Base-by-base conservation (phyloP, 2,329 filamentous ascomycete species). In the Ilyonectria destructans region DNA sequence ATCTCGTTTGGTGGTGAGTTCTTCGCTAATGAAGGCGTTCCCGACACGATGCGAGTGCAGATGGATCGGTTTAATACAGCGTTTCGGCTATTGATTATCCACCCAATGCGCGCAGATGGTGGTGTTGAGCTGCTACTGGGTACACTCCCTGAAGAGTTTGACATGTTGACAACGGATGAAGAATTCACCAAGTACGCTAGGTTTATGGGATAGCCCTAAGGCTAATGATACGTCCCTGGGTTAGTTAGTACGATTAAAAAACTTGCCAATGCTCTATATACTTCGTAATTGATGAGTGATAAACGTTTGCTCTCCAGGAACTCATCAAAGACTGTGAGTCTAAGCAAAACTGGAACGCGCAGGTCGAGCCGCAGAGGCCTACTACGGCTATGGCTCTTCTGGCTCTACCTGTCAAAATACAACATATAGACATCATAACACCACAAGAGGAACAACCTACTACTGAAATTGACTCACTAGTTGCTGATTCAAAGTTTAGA, bases 71-170 rank as follows among this genome's bases (percentile, higher is more conserved):
- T 71, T 17, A 74, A 75, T 26, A 72, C 62, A 1, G 67, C 68
- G 1, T 74, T 76, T 33, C 64, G 77, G 29, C 61, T 77, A 35
- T 49, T 73, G 15, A 43, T 77, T 45, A 72, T 78, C 6, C 63
- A 77, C 19, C 77, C 77, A 1, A 73, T 76, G 72, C 74, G 68
- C 21, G 58, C 62, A 19, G 73, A 78, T 37, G 74, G 77, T 6
- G 72, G 71, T 1, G 72, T 79, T 2, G 76, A 79, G 62, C 56
- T 78, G 2, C 61, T 76, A 2, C 31, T 77, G 6, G 74, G 77
- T 12, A 66, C 76, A 1, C 71, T 73, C 35, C 72, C 71, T 1
- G 74, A 78, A 48, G 77, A 78, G 67, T 67, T 77, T 59, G 73
- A 72, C 2, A 73, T 76, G 66, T 46, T 79, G 8, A 31, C 51